Conservation (phyloP, 345 rosid species). For the Boechera stricta region DNA sequence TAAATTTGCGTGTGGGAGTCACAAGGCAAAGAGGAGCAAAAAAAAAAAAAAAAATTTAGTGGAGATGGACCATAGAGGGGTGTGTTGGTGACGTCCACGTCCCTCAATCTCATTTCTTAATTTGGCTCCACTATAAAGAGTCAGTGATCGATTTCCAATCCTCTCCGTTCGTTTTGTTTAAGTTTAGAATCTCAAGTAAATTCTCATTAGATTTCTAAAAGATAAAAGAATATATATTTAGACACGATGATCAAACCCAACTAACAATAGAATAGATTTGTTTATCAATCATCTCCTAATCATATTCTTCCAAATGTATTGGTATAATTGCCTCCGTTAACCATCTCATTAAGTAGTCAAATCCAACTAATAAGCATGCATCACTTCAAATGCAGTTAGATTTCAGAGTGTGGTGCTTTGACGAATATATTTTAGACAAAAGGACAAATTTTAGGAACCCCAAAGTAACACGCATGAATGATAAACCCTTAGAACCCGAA, state of each 20-base stretch:
- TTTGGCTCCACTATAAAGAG: conserved; percentile 46
- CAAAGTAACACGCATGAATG: conserved; percentile 14
- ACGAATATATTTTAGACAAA: neutral
- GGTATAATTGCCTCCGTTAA: conserved; percentile 8
- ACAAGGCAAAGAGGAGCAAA: neutral
- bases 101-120: conserved; percentile 37
- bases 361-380: conserved; percentile 34
- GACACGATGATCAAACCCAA: conserved; percentile 22
- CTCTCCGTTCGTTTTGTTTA: conserved; percentile 15
- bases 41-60: conserved; percentile 24
- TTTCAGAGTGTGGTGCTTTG: conserved; percentile 22
- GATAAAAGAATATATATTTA: neutral
- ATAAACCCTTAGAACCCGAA: conserved; percentile 14
- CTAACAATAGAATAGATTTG: neutral
- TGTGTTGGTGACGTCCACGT: conserved; percentile 58
- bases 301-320: conserved; percentile 42
- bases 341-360: conserved; percentile 29
- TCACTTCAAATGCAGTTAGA: conserved; percentile 33
- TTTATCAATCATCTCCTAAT: conserved; percentile 34
- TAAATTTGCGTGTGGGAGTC: conserved; percentile 33
- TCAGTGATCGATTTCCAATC: neutral
- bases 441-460: conserved; percentile 7
- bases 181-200: conserved; percentile 9
- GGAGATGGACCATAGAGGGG: conserved; percentile 49
- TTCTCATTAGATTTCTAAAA: neutral